Evolutionary conservation across 179 eudicot species (phyloP), one percentile per base, ranked within the genome.

Genomic region (Beta corolliflora): DNA sequence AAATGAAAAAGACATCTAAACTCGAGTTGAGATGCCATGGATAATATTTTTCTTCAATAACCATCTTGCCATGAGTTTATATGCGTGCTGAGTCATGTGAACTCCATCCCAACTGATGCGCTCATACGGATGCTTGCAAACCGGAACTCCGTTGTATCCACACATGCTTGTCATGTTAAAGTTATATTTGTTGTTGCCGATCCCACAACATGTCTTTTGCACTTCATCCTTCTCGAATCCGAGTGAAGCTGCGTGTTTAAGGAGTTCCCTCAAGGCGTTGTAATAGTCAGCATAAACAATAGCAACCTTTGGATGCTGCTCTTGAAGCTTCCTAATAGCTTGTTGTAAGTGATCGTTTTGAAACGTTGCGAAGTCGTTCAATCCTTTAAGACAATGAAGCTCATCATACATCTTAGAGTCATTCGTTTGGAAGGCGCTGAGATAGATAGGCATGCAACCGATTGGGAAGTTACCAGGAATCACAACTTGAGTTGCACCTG

Each of bases 61-160:
- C 16, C 6, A 29, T 7, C 69, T 80, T 0, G 82, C 82, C 72
- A 36, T 36, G 41, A 36, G 55, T 3, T 46, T 29, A 14, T 83
- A 61, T 0, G 80, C 79, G 0, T 71, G 67, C 19, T 84, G 86
- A 19, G 86, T 84, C 8, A 71, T 64, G 25, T 84, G 86, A 3
- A 41, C 7, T 9, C 86, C 83, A 5, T 84, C 86, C 83, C 86
- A 84, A 71, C 81, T 84, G 21, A 84, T 55, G 10, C 25, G 60
- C 21, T 71, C 12, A 15, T 53, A 31, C 7, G 83, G 86, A 53
- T 83, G 48, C 31, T 7, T 29, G 61, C 86, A 83, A 10, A 76
- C 80, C 0, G 60, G 67, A 52, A 64, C 73, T 15, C 75, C 85
- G 0, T 64, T 19, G 5, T 16, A 44, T 11, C 83, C 83, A 52